Evolutionary conservation across 768 basidiomycete genomes (phyloP).

Genomic region (Vishniacozyma victoriae): DNA sequence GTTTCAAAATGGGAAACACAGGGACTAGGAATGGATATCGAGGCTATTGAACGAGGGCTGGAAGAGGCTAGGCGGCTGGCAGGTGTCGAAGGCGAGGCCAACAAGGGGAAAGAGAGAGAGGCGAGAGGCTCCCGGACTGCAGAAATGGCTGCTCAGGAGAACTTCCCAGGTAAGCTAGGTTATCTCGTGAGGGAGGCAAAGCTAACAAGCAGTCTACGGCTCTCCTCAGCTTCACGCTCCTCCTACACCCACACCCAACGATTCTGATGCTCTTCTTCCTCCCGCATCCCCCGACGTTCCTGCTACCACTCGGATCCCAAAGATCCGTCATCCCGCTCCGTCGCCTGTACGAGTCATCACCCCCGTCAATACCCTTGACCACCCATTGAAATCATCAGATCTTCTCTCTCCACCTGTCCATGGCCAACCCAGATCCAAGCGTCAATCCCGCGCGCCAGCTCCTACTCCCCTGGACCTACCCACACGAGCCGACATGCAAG

Average conservation of each 20-base stretch:
- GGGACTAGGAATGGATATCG: conserved; percentile 60
- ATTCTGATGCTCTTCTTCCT: conserved; percentile 37
- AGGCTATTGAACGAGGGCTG: conserved; percentile 32
- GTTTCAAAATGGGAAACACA: conserved; percentile 77
- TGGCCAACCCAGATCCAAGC: conserved; percentile 17
- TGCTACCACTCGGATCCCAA: conserved; percentile 6
- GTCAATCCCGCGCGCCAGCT: conserved; percentile 22
- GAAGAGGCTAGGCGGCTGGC: conserved; percentile 34
- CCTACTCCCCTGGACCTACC: conserved; percentile 44
- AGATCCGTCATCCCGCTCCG: conserved; percentile 14
- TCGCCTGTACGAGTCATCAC: conserved; percentile 37
- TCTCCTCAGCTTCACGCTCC: conserved; percentile 12
- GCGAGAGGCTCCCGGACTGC: conserved; percentile 35
- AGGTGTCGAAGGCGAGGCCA: conserved; percentile 19
- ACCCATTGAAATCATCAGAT: conserved; percentile 20
- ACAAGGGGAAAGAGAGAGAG: conserved; percentile 17
- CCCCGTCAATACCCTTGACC: conserved; percentile 26
- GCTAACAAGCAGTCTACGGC: too few species aligned
- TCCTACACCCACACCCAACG: conserved; percentile 29
- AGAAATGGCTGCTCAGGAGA: conserved; percentile 36
- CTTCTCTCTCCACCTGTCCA: conserved; percentile 40
- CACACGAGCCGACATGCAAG: conserved; percentile 47
- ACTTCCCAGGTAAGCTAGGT: conserved; percentile 41
- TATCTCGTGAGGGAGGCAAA: too few species aligned
- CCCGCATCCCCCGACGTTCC: conserved; percentile 37